These are phyloP conservation scores for Hypericum androsaemum DNA, from an alignment of 345 rosid species.

Conservation along the genomic window DNA sequence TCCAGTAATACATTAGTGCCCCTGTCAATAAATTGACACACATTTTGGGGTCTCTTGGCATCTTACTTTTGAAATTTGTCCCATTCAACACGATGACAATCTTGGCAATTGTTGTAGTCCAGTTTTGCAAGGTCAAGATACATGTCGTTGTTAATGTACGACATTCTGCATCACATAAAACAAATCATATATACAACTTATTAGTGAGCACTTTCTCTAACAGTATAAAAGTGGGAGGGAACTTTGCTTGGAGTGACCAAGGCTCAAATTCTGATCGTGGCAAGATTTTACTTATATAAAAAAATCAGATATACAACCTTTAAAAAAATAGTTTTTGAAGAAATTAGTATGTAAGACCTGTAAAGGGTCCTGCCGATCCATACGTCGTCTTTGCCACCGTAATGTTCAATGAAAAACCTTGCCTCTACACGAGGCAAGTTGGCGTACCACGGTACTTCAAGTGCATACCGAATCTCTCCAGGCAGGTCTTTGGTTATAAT, in stretches of 20 bases:
- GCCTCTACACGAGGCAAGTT: constrained; percentile 80
- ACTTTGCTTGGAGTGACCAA: no score
- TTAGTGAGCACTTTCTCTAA: background rate
- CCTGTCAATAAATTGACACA: background rate
- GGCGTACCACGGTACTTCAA: constrained; percentile 79
- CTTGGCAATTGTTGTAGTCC: constrained; percentile 83
- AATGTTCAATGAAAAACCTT: constrained; percentile 79
- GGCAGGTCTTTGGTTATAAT: constrained; percentile 83
- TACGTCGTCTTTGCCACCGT: constrained; percentile 82
- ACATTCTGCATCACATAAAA: constrained; percentile 51
- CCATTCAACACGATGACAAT: constrained; percentile 64
- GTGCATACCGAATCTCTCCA: constrained; percentile 71
- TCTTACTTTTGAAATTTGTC: constrained; percentile 56
- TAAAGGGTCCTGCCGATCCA: constrained; percentile 98
- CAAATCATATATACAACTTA: background rate
- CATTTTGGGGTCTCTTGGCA: background rate
- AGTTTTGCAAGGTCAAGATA: constrained; percentile 74
- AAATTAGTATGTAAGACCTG: constrained; percentile 30
- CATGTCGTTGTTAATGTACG: constrained; percentile 51
- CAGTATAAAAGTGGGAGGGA: no score
- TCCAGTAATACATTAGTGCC: background rate
- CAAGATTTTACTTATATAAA: no score
- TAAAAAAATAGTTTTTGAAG: background rate
- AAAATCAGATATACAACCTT: no score
- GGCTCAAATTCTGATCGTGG: no score